Percentiles rank a stretch among this genome's conserved stretches.
phyloP scores from a whole-genome alignment of 1,284 basidiomycete genomes.

The Cryptococcus hybrid region DNA sequence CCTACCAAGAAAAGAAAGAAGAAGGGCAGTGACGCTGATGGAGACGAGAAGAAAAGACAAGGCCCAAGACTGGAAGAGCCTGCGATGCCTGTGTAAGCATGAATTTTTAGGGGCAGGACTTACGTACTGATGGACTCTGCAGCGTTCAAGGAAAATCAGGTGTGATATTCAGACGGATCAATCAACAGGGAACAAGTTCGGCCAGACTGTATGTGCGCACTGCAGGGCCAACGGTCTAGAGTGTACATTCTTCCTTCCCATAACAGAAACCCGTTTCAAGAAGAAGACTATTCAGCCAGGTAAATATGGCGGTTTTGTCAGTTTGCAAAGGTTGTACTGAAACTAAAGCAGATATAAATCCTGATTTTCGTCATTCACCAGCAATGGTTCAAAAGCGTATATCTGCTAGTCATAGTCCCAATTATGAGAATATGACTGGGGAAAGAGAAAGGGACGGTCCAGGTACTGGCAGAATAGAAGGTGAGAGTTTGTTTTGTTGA shows the following conservation, averaged over 20 bases:
- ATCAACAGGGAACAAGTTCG: slow-evolving; percentile 14
- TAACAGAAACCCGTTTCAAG: slow-evolving; percentile 97
- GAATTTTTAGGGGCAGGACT: background rate
- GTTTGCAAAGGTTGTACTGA: background rate
- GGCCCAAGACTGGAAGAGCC: slow-evolving; percentile 49
- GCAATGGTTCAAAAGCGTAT: background rate
- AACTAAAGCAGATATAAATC: background rate
- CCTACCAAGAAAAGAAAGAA: slow-evolving; percentile 31
- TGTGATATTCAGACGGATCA: slow-evolving; percentile 41
- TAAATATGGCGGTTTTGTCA: slow-evolving; percentile 11
- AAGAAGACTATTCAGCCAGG: slow-evolving; percentile 65
- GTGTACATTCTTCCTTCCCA: slow-evolving; percentile 95
- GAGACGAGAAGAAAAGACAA: slow-evolving; percentile 36
- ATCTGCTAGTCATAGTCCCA: background rate
- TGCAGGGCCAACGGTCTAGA: slow-evolving; percentile 75
- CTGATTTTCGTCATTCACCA: background rate
- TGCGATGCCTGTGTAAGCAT: slow-evolving; percentile 49
- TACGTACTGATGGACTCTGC: background rate
- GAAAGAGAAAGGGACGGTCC: background rate
- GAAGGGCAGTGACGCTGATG: slow-evolving; percentile 5
- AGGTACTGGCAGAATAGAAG: slow-evolving; percentile 10
- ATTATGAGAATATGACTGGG: slow-evolving; percentile 3
- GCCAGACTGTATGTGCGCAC: slow-evolving; percentile 43
- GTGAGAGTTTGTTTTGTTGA: background rate
- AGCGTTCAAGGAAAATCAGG: slow-evolving; percentile 85